Evolutionary conservation across 306 rosid species (phyloP).

Genomic region (Cucumis hystrix): DNA sequence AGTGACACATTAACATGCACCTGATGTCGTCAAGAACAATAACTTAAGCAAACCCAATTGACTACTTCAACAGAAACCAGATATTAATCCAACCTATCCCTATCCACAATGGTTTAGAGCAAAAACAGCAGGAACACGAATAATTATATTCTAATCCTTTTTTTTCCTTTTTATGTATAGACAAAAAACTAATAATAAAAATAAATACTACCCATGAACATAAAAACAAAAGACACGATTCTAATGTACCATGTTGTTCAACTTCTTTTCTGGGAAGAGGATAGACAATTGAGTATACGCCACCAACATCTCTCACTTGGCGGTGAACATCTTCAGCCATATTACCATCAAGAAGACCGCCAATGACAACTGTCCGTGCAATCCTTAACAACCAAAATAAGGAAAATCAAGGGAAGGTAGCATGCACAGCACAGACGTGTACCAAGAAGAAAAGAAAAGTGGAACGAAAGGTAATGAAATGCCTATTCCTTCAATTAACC

Average conservation of each 20-base stretch:
- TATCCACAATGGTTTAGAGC: neutral
- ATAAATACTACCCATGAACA: neutral
- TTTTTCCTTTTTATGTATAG: neutral
- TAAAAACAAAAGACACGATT: neutral
- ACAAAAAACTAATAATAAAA: neutral
- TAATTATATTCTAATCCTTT: neutral
- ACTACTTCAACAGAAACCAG: neutral
- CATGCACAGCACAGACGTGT: neutral
- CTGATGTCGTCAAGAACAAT: neutral
- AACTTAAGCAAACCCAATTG: neutral
- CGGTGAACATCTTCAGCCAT: conserved; percentile 70
- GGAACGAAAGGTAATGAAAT: neutral
- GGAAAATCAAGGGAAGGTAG: conserved; percentile 3
- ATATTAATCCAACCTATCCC: neutral
- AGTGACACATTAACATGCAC: neutral
- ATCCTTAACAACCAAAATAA: conserved; percentile 41
- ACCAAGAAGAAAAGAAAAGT: neutral
- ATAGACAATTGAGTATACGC: conserved; percentile 56
- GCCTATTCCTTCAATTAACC: neutral
- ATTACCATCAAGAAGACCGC: conserved; percentile 56
- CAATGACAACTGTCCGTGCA: conserved; percentile 82
- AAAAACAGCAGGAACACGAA: neutral
- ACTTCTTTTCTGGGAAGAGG: conserved; percentile 74
- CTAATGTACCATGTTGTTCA: conserved; percentile 39
- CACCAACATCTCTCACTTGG: conserved; percentile 53